A percentile compares a stretch with the other conserved stretches of the same genome.
phyloP scores from a whole-genome alignment of 495 filamentous ascomycete genomes.

The Pseudoneurospora amorphoporcata region DNA sequence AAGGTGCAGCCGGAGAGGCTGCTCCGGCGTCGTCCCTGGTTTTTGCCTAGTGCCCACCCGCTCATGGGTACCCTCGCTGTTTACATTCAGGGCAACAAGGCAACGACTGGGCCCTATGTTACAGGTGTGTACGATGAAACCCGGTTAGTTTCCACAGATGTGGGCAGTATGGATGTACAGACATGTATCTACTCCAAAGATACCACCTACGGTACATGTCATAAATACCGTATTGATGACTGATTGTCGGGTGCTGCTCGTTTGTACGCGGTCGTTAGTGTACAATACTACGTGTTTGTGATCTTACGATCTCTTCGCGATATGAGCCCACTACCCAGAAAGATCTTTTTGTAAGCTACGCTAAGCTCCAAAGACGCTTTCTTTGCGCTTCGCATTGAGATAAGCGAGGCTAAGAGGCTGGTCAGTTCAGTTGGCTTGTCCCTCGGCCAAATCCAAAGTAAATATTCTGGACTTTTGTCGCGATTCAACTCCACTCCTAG shows the following conservation, averaged over 20 bases:
- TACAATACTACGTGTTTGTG: not conserved
- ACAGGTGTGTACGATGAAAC: not conserved
- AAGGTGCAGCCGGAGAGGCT: not conserved
- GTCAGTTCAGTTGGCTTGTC: not conserved
- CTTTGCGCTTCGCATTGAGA: not conserved
- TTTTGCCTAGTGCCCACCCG: not conserved
- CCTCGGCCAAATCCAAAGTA: not conserved
- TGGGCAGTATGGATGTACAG: not conserved
- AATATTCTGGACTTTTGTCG: not conserved
- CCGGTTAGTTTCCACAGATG: not conserved
- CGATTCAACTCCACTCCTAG: not conserved
- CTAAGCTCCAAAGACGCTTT: not conserved
- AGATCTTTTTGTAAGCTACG: not conserved
- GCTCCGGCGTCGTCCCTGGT: not conserved
- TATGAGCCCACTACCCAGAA: not conserved
- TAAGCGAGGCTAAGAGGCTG: not conserved
- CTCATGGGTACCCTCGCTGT: not conserved
- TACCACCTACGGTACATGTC: not conserved
- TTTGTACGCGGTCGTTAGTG: not conserved
- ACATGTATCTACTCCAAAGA: not conserved
- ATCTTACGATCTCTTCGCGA: not conserved
- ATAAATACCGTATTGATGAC: not conserved
- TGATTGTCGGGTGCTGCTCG: not conserved
- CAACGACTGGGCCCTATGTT: not conserved
- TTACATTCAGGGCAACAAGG: not conserved